These are phyloP conservation scores for Penicillium ucsense DNA, from an alignment of 495 filamentous ascomycete genomes.

Conservation along the genomic window DNA sequence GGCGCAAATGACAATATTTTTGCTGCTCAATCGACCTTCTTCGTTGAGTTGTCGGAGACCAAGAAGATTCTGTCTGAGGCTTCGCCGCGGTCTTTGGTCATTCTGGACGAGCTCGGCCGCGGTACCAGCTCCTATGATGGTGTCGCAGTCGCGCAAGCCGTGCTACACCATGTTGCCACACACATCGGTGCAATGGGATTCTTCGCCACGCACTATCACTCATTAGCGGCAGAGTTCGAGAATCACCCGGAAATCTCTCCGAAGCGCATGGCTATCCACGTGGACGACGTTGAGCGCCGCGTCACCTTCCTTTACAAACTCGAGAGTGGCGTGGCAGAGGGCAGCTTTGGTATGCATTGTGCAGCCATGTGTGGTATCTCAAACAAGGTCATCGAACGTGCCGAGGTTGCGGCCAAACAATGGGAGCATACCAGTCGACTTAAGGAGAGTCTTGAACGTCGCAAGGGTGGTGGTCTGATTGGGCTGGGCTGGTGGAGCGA, in stretches of 20 bases:
- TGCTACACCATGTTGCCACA: conserved; percentile 87
- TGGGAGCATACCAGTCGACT: conserved; percentile 93
- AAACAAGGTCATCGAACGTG: conserved; percentile 67
- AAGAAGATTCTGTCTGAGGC: conserved; percentile 97
- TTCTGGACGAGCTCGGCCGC: conserved; percentile 93
- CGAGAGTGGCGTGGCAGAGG: conserved; percentile 90
- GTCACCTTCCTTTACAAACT: conserved; percentile 95
- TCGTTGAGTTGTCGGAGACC: conserved; percentile 94
- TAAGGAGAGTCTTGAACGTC: conserved; percentile 78
- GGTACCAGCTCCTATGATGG: conserved; percentile 93
- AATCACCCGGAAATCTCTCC: conserved; percentile 77
- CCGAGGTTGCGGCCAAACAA: conserved; percentile 80
- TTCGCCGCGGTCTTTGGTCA: conserved; percentile 88
- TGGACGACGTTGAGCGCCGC: conserved; percentile 72
- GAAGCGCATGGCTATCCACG: conserved; percentile 85
- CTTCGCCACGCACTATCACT: conserved; percentile 98
- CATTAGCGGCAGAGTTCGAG: conserved; percentile 80
- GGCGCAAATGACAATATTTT: conserved; percentile 99
- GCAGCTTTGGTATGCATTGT: conserved; percentile 98
- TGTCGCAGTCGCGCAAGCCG: conserved; percentile 91
- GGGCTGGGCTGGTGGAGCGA: conserved; percentile 88
- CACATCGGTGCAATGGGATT: conserved; percentile 91
- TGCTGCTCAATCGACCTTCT: conserved; percentile 95
- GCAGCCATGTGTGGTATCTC: conserved; percentile 96
- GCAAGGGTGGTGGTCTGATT: conserved; percentile 64